Percentiles rank a stretch among this genome's conserved stretches.
Conservation (phyloP, 768 basidiomycete genomes). For the Panaeolus cyanescens region DNA sequence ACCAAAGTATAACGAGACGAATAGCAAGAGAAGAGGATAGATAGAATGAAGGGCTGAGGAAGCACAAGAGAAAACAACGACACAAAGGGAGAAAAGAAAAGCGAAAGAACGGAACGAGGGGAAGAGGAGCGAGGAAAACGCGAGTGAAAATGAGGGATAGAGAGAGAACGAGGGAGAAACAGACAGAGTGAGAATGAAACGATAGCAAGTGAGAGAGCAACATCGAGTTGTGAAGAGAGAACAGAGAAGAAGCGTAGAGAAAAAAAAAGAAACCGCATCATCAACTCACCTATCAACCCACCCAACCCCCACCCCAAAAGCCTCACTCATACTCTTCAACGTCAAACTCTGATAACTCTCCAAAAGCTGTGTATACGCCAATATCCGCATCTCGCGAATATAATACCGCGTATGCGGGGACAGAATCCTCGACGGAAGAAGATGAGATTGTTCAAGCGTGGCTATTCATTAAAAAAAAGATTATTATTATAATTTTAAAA, state of each 20-base stretch:
- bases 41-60: background rate
- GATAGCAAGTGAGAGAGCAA: too few relatives aligned
- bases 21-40: too few relatives aligned
- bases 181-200: background rate
- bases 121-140: too few relatives aligned
- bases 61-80: too few relatives aligned
- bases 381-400: conserved; percentile 94
- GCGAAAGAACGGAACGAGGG: too few relatives aligned
- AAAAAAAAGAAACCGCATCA: too few relatives aligned
- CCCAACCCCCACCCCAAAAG: conserved; percentile 87
- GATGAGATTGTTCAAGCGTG: conserved; percentile 83
- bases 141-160: background rate
- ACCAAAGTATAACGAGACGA: too few relatives aligned
- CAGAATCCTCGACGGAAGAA: conserved; percentile 86
- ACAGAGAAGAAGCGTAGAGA: too few relatives aligned
- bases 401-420: conserved; percentile 88
- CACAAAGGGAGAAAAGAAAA: too few relatives aligned
- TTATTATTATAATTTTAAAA: background rate
- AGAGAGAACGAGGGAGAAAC: background rate
- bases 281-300: conserved; percentile 88
- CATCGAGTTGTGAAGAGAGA: too few relatives aligned
- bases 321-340: conserved; percentile 77
- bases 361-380: conserved; percentile 89
- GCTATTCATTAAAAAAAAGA: too few relatives aligned
- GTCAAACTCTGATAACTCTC: conserved; percentile 91